phyloP scores from a whole-genome alignment of 2,329 filamentous ascomycete species.

The Xenoacremonium recifei region DNA sequence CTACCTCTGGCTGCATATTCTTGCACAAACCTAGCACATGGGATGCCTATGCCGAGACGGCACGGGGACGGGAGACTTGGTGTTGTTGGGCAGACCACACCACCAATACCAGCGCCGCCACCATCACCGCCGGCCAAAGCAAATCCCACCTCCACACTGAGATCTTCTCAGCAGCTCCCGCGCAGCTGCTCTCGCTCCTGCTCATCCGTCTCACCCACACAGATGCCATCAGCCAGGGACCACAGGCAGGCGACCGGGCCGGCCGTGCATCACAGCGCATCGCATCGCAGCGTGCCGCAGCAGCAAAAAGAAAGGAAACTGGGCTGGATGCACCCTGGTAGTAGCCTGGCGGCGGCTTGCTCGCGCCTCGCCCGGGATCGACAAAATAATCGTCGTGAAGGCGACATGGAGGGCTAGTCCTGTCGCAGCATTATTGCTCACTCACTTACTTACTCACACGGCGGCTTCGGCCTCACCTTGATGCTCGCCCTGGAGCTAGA shows the following conservation, averaged over 20 bases:
- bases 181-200: no score
- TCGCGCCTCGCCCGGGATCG: slow-evolving; percentile 26
- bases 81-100: no score
- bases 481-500: not conserved
- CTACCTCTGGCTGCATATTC: no score
- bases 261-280: not conserved
- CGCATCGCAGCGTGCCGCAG: not conserved
- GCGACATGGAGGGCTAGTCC: slow-evolving; percentile 3
- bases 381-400: slow-evolving; percentile 16
- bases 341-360: slow-evolving; percentile 4
- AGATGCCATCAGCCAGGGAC: not conserved
- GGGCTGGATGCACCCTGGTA: not conserved
- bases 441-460: no score
- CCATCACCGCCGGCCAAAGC: no score
- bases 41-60: no score
- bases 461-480: not conserved
- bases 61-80: no score
- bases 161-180: not conserved
- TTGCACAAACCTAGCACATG: no score
- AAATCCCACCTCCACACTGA: not conserved
- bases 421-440: no score
- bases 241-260: not conserved
- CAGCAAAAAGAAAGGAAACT: not conserved
- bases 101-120: no score
- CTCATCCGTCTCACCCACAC: no score